A percentile compares a stretch with the other conserved stretches of the same genome.
Evolutionary conservation across 306 rosid species (phyloP).

Genomic region (Ceratonia siliqua): DNA sequence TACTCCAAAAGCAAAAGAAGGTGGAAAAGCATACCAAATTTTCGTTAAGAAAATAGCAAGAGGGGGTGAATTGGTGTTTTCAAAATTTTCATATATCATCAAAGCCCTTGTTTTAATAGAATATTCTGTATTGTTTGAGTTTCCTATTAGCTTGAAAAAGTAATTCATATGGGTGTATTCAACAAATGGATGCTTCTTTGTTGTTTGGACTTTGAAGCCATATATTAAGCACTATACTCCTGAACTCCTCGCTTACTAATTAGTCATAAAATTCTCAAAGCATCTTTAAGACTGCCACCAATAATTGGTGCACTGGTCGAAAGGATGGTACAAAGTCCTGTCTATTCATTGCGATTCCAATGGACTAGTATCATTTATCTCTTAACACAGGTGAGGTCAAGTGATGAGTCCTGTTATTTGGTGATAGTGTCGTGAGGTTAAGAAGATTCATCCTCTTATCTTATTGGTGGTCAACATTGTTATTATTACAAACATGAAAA

Average conservation of each 20-base stretch:
- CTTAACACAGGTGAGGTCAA: too few species aligned
- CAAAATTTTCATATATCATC: too few species aligned
- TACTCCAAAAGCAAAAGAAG: too few species aligned
- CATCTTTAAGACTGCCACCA: too few species aligned
- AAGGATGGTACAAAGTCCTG: neutral
- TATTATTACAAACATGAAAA: slow-evolving; percentile 33
- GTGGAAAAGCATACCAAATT: too few species aligned
- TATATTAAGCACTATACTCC: too few species aligned
- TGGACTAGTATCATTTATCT: neutral
- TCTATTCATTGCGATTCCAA: too few species aligned
- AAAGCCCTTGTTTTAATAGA: slow-evolving; percentile 33
- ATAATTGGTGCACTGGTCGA: neutral
- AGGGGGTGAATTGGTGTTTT: too few species aligned
- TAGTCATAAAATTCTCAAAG: too few species aligned
- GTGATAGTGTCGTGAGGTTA: neutral
- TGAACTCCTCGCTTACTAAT: neutral
- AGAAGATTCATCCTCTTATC: slow-evolving; percentile 25
- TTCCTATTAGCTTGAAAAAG: slow-evolving; percentile 11
- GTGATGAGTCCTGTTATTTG: neutral
- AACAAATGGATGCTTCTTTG: neutral
- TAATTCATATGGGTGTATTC: neutral
- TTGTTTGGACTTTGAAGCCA: too few species aligned
- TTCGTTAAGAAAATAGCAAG: too few species aligned
- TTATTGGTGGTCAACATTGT: slow-evolving; percentile 28
- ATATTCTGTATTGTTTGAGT: slow-evolving; percentile 20